A percentile compares a stretch with the other conserved stretches of the same genome.
These are phyloP conservation scores for Neurospora cerealis DNA, from an alignment of 495 filamentous ascomycete genomes.

Conservation along the genomic window DNA sequence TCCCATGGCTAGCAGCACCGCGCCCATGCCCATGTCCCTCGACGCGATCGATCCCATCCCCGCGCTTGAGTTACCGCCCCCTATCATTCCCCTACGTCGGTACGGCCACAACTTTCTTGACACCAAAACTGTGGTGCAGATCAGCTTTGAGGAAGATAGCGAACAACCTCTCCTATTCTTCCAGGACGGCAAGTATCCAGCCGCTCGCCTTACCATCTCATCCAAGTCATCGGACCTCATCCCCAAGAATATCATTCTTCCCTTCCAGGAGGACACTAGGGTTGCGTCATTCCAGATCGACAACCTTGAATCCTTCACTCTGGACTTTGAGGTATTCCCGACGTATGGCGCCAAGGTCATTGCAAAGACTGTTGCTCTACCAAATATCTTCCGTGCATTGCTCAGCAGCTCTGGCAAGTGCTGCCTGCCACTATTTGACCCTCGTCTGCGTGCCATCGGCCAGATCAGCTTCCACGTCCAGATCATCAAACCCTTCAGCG, in stretches of 20 bases:
- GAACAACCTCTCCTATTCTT: slow-evolving; percentile 78
- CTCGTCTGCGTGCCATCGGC: slow-evolving; percentile 84
- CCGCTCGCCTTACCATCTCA: slow-evolving; percentile 88
- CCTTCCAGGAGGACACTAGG: slow-evolving; percentile 89
- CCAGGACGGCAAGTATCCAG: slow-evolving; percentile 90
- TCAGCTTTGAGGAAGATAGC: slow-evolving; percentile 66
- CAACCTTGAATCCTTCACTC: slow-evolving; percentile 78
- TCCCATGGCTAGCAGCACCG: slow-evolving; percentile 35
- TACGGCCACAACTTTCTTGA: slow-evolving; percentile 99
- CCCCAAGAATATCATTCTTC: slow-evolving; percentile 86
- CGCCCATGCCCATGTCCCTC: slow-evolving; percentile 54
- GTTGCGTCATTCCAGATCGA: slow-evolving; percentile 94
- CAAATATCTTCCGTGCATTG: slow-evolving; percentile 68
- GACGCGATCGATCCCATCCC: slow-evolving; percentile 76
- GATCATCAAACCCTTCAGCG: slow-evolving; percentile 91
- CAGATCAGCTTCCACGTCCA: slow-evolving; percentile 89
- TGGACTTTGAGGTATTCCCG: slow-evolving; percentile 96
- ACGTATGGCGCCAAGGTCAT: slow-evolving; percentile 96
- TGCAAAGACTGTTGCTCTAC: slow-evolving; percentile 84
- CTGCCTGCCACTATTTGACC: slow-evolving; percentile 84
- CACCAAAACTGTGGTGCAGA: slow-evolving; percentile 87
- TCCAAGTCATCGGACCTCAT: slow-evolving; percentile 93
- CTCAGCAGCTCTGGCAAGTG: slow-evolving; percentile 68
- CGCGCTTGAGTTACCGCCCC: slow-evolving; percentile 82
- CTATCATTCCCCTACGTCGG: slow-evolving; percentile 85